Conservation (phyloP, 306 rosid species). For the Sesbania bispinosa region DNA sequence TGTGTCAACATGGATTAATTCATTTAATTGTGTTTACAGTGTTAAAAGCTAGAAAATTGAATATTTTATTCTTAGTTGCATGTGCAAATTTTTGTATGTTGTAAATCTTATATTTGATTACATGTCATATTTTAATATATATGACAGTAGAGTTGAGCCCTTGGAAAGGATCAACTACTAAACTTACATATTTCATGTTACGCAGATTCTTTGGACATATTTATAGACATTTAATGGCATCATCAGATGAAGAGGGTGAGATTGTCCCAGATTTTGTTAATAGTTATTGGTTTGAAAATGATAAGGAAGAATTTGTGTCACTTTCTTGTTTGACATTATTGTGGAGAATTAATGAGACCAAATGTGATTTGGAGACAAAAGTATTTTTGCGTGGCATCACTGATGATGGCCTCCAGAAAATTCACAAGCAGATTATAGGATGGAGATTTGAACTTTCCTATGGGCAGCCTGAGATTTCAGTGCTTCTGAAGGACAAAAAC, state of each 20-base stretch:
- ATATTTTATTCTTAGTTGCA: not conserved
- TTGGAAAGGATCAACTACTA: not conserved
- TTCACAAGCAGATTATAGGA: conserved; percentile 43
- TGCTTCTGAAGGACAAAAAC: conserved; percentile 41
- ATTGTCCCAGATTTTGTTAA: conserved; percentile 27
- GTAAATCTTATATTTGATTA: not conserved
- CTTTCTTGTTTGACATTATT: conserved; percentile 41
- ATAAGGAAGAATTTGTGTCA: conserved; percentile 37
- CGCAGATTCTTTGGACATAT: conserved; percentile 16
- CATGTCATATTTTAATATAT: not conserved
- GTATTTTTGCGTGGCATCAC: conserved; percentile 40
- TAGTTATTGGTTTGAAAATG: conserved; percentile 39
- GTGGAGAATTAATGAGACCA: conserved; percentile 38
- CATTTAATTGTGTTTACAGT: not conserved
- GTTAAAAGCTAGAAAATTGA: not conserved
- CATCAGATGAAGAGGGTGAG: conserved; percentile 63
- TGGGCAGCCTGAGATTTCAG: conserved; percentile 46
- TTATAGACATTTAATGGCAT: conserved; percentile 48
- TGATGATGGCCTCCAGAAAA: conserved; percentile 38
- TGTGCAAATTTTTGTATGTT: not conserved
- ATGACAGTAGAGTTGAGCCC: not conserved
- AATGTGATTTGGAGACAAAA: conserved; percentile 1
- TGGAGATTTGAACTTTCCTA: conserved; percentile 56
- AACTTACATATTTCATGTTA: not conserved
- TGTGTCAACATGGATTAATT: not conserved